phyloP scores from a whole-genome alignment of 192 early-diverging fungal species.

The Phycomyces nitens region DNA sequence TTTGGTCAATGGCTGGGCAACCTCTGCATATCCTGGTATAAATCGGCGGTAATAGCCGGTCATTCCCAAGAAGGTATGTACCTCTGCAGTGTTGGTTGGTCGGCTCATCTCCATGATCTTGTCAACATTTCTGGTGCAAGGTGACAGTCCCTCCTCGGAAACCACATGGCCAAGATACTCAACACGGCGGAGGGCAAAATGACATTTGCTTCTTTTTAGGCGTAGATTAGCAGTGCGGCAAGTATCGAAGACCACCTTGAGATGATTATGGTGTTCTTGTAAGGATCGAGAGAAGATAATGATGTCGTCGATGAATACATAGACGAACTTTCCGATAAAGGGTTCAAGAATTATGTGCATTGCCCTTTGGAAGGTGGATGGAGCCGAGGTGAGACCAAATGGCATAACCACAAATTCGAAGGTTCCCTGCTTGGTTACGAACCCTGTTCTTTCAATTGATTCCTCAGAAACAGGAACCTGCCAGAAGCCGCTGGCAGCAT shows the following conservation, averaged over 20 bases:
- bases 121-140: not conserved
- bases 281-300: conserved; percentile 25
- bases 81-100: conserved; percentile 12
- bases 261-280: conserved; percentile 19
- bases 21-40: conserved; percentile 27
- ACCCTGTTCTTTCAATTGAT: conserved; percentile 19
- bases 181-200: not conserved
- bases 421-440: conserved; percentile 33
- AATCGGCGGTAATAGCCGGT: conserved; percentile 37
- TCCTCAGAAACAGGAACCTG: too few relatives aligned
- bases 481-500: too few relatives aligned
- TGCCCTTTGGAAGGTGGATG: conserved; percentile 48
- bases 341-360: conserved; percentile 1
- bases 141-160: not conserved
- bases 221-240: not conserved
- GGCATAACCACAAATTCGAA: conserved; percentile 59
- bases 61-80: conserved; percentile 33
- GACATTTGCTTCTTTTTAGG: not conserved
- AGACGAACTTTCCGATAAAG: not conserved
- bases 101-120: conserved; percentile 18
- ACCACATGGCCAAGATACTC: conserved; percentile 6
- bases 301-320: conserved; percentile 38
- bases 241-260: conserved; percentile 15
- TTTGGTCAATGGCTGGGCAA: conserved; percentile 18
- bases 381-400: conserved; percentile 61